These are phyloP conservation scores for Penicillium pulvis DNA, from an alignment of 495 filamentous ascomycete genomes.

Conservation along the genomic window DNA sequence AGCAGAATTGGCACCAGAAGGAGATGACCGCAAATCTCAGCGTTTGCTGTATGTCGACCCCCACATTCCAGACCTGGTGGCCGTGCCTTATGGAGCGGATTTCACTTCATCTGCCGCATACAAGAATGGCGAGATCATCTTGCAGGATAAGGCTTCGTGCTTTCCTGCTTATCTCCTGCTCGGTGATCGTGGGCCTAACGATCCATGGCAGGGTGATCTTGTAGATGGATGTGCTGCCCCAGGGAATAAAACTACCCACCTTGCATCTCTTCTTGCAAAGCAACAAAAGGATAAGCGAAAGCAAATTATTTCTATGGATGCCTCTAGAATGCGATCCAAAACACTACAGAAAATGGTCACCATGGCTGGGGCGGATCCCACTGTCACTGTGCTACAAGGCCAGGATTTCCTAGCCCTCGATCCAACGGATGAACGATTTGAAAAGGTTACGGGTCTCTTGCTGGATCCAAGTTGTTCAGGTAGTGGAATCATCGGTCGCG, in stretches of 20 bases:
- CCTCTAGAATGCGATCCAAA: slow-evolving; percentile 55
- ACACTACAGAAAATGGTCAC: slow-evolving; percentile 82
- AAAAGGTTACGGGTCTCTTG: slow-evolving; percentile 69
- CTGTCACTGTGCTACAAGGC: slow-evolving; percentile 66
- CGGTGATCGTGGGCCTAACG: slow-evolving; percentile 39
- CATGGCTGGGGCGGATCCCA: slow-evolving; percentile 64
- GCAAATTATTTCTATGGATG: slow-evolving; percentile 47
- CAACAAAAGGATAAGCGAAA: slow-evolving; percentile 27
- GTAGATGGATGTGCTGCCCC: slow-evolving; percentile 92
- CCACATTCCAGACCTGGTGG: slow-evolving; percentile 81
- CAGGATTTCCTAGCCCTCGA: slow-evolving; percentile 80
- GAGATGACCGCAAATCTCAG: slow-evolving; percentile 18
- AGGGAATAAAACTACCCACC: slow-evolving; percentile 95
- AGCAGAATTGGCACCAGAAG: slow-evolving; percentile 33
- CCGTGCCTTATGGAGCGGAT: slow-evolving; percentile 67
- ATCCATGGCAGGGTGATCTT: slow-evolving; percentile 61
- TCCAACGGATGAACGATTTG: slow-evolving; percentile 55
- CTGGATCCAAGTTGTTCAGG: slow-evolving; percentile 94
- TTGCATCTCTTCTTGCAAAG: slow-evolving; percentile 68
- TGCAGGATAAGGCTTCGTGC: slow-evolving; percentile 97
- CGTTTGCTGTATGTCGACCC: slow-evolving; percentile 61
- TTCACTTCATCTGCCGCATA: slow-evolving; percentile 73
- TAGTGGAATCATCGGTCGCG: slow-evolving; percentile 87
- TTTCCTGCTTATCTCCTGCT: slow-evolving; percentile 84
- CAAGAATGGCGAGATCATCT: slow-evolving; percentile 71